These are phyloP conservation scores for Carallia brachiata DNA, from an alignment of 345 rosid genomes.

Conservation along the genomic window DNA sequence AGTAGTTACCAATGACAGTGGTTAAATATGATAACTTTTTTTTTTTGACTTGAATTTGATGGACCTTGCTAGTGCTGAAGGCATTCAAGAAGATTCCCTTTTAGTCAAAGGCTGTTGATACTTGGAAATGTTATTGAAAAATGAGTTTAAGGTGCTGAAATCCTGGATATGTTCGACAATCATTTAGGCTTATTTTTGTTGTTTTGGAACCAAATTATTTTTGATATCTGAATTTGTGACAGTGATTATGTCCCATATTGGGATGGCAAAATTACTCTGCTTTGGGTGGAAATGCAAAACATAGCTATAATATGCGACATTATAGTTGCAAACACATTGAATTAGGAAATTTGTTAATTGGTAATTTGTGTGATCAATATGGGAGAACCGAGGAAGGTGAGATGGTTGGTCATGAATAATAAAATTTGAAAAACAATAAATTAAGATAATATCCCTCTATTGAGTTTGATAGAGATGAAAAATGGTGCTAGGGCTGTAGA, in stretches of 20 bases:
- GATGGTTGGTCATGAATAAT: too few species aligned
- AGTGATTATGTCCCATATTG: conserved; percentile 95
- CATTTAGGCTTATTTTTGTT: neutral
- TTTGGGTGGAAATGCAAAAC: conserved; percentile 99
- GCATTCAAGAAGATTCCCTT: conserved; percentile 95
- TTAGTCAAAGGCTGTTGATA: conserved; percentile 92
- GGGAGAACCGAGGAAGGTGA: too few species aligned
- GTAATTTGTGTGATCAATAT: too few species aligned
- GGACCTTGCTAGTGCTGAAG: conserved; percentile 99
- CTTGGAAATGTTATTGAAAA: conserved; percentile 94
- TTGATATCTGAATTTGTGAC: conserved; percentile 23
- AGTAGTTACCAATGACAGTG: too few species aligned
- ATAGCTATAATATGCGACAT: too few species aligned
- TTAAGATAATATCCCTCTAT: too few species aligned
- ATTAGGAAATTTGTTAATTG: too few species aligned
- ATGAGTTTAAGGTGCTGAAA: conserved; percentile 95
- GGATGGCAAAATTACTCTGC: conserved; percentile 97
- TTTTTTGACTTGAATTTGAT: conserved; percentile 74
- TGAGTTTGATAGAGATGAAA: too few species aligned
- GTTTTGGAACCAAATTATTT: neutral
- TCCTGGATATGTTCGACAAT: conserved; percentile 55
- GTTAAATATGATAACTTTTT: too few species aligned
- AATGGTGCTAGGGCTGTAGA: too few species aligned
- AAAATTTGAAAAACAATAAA: too few species aligned
- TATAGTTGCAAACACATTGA: too few species aligned